These are phyloP conservation scores for Helicocarpus griseus DNA, from an alignment of 2,329 filamentous ascomycete species.

Conservation along the genomic window DNA sequence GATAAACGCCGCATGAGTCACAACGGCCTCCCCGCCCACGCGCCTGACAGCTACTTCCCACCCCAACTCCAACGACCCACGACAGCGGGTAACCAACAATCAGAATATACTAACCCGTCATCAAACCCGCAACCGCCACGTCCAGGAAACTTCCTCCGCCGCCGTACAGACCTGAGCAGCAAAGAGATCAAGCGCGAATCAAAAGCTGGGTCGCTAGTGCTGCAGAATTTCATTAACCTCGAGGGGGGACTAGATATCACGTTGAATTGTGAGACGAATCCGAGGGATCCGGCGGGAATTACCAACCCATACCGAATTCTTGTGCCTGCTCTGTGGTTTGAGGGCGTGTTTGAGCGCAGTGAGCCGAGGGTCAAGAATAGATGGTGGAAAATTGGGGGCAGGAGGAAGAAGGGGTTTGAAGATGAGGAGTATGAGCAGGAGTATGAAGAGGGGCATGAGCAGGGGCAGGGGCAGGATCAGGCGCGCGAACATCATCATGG, in stretches of 20 bases:
- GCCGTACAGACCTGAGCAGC: slow-evolving; percentile 57
- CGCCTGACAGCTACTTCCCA: slow-evolving; percentile 26
- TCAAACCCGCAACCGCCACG: slow-evolving; percentile 18
- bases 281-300: slow-evolving; percentile 75
- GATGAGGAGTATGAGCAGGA: slow-evolving; percentile 13
- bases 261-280: slow-evolving; percentile 80
- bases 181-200: slow-evolving; percentile 50
- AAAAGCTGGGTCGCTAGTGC: slow-evolving; percentile 42
- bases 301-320: slow-evolving; percentile 81
- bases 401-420: slow-evolving; percentile 17
- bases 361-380: slow-evolving; percentile 27
- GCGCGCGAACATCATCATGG: not conserved
- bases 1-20: slow-evolving; percentile 26
- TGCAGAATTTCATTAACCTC: slow-evolving; percentile 57
- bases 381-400: slow-evolving; percentile 20
- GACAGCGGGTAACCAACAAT: slow-evolving; percentile 5
- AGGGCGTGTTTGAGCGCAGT: slow-evolving; percentile 31
- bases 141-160: slow-evolving; percentile 51
- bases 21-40: slow-evolving; percentile 24
- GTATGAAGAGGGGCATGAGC: not conserved
- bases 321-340: slow-evolving; percentile 61
- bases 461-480: not conserved
- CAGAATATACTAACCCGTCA: slow-evolving; percentile 6
- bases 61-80: slow-evolving; percentile 7
- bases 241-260: slow-evolving; percentile 78